A percentile compares a stretch with the other conserved stretches of the same genome.
These are phyloP conservation scores for Cryomyces minteri DNA, from an alignment of 495 filamentous ascomycete species.

Conservation along the genomic window DNA sequence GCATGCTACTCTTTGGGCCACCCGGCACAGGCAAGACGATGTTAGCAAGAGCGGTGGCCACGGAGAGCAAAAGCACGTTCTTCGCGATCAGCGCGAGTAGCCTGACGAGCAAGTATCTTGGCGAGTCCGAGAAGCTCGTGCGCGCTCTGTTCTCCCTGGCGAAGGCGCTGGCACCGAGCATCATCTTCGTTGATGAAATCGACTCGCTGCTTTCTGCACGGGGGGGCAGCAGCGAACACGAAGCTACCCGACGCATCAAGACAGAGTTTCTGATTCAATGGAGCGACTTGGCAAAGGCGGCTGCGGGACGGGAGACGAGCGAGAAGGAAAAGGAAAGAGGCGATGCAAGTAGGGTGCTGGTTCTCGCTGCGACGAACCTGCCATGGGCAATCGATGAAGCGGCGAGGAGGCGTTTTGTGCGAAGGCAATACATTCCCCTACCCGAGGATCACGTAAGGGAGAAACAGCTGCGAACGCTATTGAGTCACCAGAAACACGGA, in stretches of 20 bases:
- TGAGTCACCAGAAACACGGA: constrained; percentile 75
- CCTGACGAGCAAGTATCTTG: constrained; percentile 88
- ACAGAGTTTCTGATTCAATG: constrained; percentile 98
- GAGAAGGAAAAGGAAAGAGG: constrained; percentile 48
- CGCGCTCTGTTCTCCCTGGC: constrained; percentile 81
- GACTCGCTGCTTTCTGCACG: constrained; percentile 82
- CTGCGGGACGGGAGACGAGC: constrained; percentile 64
- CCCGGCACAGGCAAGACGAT: constrained; percentile 98
- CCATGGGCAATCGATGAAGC: constrained; percentile 98
- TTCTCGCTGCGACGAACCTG: constrained; percentile 88
- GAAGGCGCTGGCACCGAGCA: constrained; percentile 77
- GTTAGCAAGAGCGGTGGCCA: constrained; percentile 88
- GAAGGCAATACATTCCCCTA: constrained; percentile 88
- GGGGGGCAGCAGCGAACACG: constrained; percentile 70
- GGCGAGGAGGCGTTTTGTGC: constrained; percentile 76
- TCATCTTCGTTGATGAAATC: constrained; percentile 99
- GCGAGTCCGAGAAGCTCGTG: constrained; percentile 92
- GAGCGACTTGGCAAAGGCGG: constrained; percentile 82
- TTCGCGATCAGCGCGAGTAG: constrained; percentile 93
- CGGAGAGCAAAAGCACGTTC: constrained; percentile 88
- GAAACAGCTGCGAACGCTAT: constrained; percentile 54
- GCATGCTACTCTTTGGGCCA: constrained; percentile 93
- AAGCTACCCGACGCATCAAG: constrained; percentile 86
- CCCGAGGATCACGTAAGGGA: constrained; percentile 68
- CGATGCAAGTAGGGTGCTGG: constrained; percentile 80